Conservation (phyloP, 352 stramenopile genomes). For the Nothophytophthora sp. region DNA sequence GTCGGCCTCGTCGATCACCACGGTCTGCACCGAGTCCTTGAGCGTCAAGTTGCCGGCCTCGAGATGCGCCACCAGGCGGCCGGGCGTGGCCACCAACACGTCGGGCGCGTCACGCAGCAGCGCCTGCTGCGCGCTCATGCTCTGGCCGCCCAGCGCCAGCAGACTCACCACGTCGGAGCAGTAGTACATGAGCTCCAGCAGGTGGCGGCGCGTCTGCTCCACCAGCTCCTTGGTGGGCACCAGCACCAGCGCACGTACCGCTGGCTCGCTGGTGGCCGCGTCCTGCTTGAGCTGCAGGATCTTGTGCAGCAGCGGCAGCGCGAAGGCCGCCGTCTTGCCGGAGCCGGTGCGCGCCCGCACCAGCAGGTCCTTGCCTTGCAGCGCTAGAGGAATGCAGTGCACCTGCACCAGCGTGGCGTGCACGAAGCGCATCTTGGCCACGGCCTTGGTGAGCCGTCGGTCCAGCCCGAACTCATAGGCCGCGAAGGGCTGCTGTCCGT, state of each 20-base stretch:
- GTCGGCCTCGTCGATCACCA: constrained; percentile 99
- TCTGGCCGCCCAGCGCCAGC: constrained; percentile 90
- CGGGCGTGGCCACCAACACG: constrained; percentile 95
- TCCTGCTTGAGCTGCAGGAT: constrained; percentile 86
- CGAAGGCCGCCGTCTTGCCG: constrained; percentile 95
- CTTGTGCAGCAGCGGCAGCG: constrained; percentile 92
- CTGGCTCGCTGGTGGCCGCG: constrained; percentile 33
- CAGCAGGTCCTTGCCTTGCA: constrained; percentile 94
- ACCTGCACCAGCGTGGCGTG: constrained; percentile 95
- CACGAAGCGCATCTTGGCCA: constrained; percentile 93
- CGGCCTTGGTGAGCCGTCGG: constrained; percentile 90
- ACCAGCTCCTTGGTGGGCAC: constrained; percentile 98
- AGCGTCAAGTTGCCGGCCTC: constrained; percentile 78
- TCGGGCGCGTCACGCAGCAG: constrained; percentile 88
- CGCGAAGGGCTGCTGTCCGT: constrained; percentile 78
- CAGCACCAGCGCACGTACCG: constrained; percentile 91
- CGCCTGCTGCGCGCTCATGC: constrained; percentile 89
- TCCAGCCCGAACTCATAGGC: constrained; percentile 91
- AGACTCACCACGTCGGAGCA: constrained; percentile 94
- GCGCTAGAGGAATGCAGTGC: constrained; percentile 92
- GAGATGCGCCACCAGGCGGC: constrained; percentile 92
- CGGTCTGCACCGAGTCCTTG: constrained; percentile 93
- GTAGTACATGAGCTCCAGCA: constrained; percentile 97
- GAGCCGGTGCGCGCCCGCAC: constrained; percentile 92
- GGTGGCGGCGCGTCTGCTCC: constrained; percentile 91